A percentile compares a stretch with the other conserved stretches of the same genome.
Conservation (phyloP, 305 asterid genomes). For the Solanum chacoense region DNA sequence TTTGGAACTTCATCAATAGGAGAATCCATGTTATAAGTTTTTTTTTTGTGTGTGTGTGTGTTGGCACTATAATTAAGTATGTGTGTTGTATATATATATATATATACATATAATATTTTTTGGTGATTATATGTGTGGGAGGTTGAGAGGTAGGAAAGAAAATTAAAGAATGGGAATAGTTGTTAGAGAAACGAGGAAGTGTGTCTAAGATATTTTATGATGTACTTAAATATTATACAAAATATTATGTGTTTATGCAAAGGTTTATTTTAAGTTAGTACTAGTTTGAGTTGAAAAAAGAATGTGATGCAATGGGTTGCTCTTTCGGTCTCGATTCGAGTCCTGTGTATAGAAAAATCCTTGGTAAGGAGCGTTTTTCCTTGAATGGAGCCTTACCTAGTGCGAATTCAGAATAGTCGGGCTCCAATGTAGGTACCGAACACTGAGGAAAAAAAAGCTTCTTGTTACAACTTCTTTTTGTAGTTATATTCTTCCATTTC, state of each 20-base stretch:
- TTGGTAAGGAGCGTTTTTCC: background rate
- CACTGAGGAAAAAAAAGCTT: too few species aligned
- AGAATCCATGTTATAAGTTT: background rate
- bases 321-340: background rate
- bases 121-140: background rate
- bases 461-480: background rate
- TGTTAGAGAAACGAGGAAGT: background rate
- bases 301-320: fast-evolving
- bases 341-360: fast-evolving
- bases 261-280: background rate
- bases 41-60: background rate
- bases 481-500: background rate
- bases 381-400: fast-evolving
- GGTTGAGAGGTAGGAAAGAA: slow-evolving; percentile 3
- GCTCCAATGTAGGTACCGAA: too few species aligned
- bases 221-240: background rate
- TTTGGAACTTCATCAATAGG: background rate
- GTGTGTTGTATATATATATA: background rate
- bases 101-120: background rate
- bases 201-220: background rate
- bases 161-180: background rate
- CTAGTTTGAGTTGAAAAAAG: background rate
- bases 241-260: background rate
- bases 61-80: background rate
- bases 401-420: background rate